Evolutionary conservation across 768 basidiomycete species (phyloP).

Genomic region (Naganishia onofrii): DNA sequence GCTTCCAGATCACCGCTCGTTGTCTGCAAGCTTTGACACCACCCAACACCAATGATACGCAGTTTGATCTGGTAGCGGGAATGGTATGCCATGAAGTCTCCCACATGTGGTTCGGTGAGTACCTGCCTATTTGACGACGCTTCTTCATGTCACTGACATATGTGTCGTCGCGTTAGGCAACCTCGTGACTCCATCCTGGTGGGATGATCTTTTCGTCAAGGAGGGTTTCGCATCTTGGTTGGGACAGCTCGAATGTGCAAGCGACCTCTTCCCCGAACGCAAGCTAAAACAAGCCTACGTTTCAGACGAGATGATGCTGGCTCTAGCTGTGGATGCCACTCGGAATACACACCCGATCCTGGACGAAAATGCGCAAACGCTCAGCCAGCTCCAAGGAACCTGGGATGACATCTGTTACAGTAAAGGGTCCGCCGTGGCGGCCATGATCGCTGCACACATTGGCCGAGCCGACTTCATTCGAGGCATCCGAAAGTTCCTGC

Average conservation of each 20-base stretch:
- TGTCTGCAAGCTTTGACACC: background rate
- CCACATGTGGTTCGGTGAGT: conserved; percentile 23
- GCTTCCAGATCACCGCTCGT: background rate
- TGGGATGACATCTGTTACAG: conserved; percentile 12
- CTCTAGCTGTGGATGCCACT: background rate
- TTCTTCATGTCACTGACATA: background rate
- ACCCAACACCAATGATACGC: background rate
- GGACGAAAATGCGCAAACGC: conserved; percentile 4
- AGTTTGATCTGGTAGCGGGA: background rate
- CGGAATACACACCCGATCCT: conserved; percentile 1
- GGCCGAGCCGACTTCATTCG: background rate
- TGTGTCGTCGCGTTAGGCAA: background rate
- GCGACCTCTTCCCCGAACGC: background rate
- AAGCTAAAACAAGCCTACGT: background rate
- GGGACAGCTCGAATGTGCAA: background rate
- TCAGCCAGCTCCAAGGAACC: background rate
- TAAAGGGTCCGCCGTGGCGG: conserved; percentile 4
- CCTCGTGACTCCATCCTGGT: background rate
- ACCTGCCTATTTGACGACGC: background rate
- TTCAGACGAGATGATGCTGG: background rate
- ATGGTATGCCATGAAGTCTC: conserved; percentile 11
- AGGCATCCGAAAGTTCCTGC: background rate
- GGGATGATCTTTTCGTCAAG: conserved; percentile 7
- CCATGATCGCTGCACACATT: background rate
- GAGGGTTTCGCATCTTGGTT: conserved; percentile 18